phyloP scores from a whole-genome alignment of 1,139 yeast genomes.

The Yamadazyma trypodendri region DNA sequence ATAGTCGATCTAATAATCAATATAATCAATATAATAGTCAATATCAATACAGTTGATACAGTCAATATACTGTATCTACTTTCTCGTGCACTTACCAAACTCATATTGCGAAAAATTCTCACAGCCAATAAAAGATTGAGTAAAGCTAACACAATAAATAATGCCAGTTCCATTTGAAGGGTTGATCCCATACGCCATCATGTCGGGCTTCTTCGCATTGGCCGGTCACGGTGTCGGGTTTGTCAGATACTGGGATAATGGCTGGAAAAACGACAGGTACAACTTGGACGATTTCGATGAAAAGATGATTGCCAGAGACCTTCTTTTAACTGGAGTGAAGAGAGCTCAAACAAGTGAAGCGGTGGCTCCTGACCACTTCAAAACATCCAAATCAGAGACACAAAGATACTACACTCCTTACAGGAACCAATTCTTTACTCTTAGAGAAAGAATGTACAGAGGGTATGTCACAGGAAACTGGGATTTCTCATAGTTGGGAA shows the following conservation, averaged over 20 bases:
- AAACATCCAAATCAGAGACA: constrained; percentile 33
- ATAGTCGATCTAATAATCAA: too few species aligned
- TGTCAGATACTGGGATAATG: constrained; percentile 52
- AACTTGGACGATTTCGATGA: constrained; percentile 47
- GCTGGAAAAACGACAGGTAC: constrained; percentile 50
- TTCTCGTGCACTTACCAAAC: too few species aligned
- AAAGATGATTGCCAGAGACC: constrained; percentile 68
- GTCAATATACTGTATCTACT: too few species aligned
- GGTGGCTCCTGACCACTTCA: constrained; percentile 69
- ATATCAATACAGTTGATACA: too few species aligned
- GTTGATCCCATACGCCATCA: constrained; percentile 47
- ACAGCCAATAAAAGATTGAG: constrained; percentile 7
- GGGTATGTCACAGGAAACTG: constrained; percentile 50
- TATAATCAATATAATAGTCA: too few species aligned
- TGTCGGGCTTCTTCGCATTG: constrained; percentile 49
- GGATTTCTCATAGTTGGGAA: constrained; percentile 32
- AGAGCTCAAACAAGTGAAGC: constrained; percentile 71
- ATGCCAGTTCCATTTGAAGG: constrained; percentile 56
- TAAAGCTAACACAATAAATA: neutral
- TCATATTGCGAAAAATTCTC: constrained; percentile 4
- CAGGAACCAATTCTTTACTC: constrained; percentile 47
- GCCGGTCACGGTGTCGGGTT: constrained; percentile 50
- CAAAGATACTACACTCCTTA: constrained; percentile 50
- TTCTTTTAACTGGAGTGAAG: constrained; percentile 68
- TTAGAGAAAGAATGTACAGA: constrained; percentile 51